Evolutionary conservation across 768 basidiomycete genomes (phyloP), one percentile per base, ranked within the genome.

Genomic region (Suillus cothurnatus): DNA sequence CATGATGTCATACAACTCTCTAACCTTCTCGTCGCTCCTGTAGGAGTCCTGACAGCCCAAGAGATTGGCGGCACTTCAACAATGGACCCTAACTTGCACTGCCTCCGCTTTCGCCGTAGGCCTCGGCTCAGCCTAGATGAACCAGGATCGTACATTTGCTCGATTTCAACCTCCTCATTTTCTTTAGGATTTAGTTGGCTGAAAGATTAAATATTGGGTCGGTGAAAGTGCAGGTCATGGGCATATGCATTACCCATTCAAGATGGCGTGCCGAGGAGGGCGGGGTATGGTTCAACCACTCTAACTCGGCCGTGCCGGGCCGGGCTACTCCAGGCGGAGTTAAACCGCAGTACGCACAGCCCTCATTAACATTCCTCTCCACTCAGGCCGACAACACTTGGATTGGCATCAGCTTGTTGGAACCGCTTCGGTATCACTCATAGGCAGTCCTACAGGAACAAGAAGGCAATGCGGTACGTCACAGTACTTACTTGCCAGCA

Each of bases 1-100:
- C 26, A 59, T 59, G 58, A 59, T 59, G 58, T 59, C 58, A 59
- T 59, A 28, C 6, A 14, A 12, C 19, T 59, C 57, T 58, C 57
- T 39, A 28, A 41, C 19, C 19, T 41, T 41, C 57, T 58, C 23
- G 15, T 57, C 23, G 32, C 53, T 34, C n/a, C 32, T 56, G 21
- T 19, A 17, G 14, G 17, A 50, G 23, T 50, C 23, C 4, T 12
- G 26, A 21, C 19, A 4, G 14, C 17, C 58, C 38, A 19, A 5
- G 57, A 36, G 26, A 58, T 21, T 39, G 17, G 38, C 5, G 57
- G 11, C 7, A 26, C 21, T 19, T 38, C 14, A n/a, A n/a, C n/a
- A 26, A 36, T 17, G 23, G n/a, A 23, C 57, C 11, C 6, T 17
- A 6, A 15, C n/a, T n/a, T n/a, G 47, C 19, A 52, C 50, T 11